Base-by-base conservation (phyloP, 495 filamentous ascomycete species). In the Hypoxylon rickii region DNA sequence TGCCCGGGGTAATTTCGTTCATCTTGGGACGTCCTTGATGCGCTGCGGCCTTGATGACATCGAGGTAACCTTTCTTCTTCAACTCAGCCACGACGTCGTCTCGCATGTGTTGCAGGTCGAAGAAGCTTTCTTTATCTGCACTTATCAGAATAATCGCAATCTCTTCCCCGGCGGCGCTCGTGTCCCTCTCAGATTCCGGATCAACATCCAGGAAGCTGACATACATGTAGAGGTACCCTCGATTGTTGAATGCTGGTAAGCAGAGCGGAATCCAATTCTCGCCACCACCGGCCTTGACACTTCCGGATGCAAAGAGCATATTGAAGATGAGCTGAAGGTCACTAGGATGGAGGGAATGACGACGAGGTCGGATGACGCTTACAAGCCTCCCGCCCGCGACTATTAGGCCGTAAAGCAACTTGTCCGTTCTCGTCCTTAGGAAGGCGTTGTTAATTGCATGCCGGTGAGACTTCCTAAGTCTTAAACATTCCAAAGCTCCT, bases 261-360 rank as follows among this genome's bases (percentile, higher is more conserved):
- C 95, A 97, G 6, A 99, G 80, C 1, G 95, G 95, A 31, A 96
- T 93, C 95, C 95, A 97, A 63, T 92, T 96, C 69, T 99, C 95
- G 12, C 92, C 92, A 20, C 91, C 94, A 3, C 88, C 90, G 6
- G 76, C 72, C 58, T 91, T 91, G 65, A 99, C 86, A 29, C 89
- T 87, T 36, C 88, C 86, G 2, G 93, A 90, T 68, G 95, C 92
- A 58, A 97, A 97, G n/a, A 99, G 83, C 95, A 99, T 97, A 63
- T 96, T 96, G 79, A 99, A 97, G 20, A 99, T 87, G 21, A 99
- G 83, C 58, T 97, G 93, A 16, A 99, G 80, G 60, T 99, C 95
- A 46, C 92, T 91, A 0, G 95, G 95, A 58, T 97, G 95, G 21
- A 99, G 81, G 1, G 90, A 96, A 73, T 99, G 94, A 50, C 93